These are phyloP conservation scores for Crinitomyces ghanaensis DNA, from an alignment of 805 yeast genomes.

Conservation along the genomic window DNA sequence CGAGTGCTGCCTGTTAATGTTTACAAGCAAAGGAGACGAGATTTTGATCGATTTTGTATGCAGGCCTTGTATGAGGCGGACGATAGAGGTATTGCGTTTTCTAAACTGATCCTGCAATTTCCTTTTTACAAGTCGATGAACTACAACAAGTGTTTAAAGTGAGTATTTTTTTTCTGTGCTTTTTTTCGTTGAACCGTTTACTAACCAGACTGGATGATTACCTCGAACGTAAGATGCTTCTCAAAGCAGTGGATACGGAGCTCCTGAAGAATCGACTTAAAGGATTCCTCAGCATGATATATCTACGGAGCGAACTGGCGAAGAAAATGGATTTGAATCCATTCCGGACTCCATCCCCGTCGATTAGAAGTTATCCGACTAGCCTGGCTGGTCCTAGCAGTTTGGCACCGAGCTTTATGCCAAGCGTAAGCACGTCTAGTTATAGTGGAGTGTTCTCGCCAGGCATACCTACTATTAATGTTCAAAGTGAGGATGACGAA, in stretches of 20 bases:
- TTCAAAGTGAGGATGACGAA: no score
- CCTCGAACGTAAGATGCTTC: conserved; percentile 20
- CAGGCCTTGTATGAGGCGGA: conserved; percentile 54
- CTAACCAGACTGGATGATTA: conserved; percentile 21
- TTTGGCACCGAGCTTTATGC: no score
- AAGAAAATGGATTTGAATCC: no score
- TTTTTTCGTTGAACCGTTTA: not conserved
- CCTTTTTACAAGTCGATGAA: conserved; percentile 73
- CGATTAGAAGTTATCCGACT: no score
- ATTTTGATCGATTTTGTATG: conserved; percentile 57
- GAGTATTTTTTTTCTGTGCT: conserved; percentile 1
- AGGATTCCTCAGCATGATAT: conserved; percentile 15
- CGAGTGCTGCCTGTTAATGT: conserved; percentile 43
- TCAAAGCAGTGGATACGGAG: conserved; percentile 18
- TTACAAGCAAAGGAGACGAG: conserved; percentile 40
- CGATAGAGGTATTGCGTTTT: conserved; percentile 52
- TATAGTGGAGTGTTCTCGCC: no score
- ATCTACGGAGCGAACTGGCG: no score
- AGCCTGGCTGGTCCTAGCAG: no score
- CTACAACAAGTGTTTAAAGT: conserved; percentile 60
- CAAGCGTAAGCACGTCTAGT: no score
- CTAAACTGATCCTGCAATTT: conserved; percentile 47
- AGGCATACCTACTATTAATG: no score
- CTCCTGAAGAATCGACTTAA: conserved; percentile 12
- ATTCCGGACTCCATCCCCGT: no score